Percentiles rank a stretch among this genome's conserved stretches.
Conservation (phyloP, 2,329 filamentous ascomycete genomes). For the Cercospora zeina region DNA sequence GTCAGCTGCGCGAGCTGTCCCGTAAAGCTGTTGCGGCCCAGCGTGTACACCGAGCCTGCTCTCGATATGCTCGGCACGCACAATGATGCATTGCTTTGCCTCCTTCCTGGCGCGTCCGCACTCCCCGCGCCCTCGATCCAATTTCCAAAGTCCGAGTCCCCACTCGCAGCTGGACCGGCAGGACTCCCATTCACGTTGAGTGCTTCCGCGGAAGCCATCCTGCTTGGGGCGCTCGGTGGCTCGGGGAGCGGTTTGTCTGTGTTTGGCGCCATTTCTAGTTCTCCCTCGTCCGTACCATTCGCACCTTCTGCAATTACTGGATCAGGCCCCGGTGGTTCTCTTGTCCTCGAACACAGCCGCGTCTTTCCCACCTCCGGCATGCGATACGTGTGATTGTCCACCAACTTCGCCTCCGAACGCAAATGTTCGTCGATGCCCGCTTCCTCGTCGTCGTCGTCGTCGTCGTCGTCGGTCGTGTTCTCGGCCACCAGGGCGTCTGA, state of each 20-base stretch:
- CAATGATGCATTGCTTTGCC: constrained; percentile 55
- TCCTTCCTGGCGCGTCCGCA: constrained; percentile 37
- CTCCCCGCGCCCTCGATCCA: constrained; percentile 24
- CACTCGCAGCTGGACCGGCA: constrained; percentile 12
- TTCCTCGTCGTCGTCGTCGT: constrained; percentile 38
- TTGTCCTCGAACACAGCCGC: constrained; percentile 39
- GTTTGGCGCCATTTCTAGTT: constrained; percentile 18
- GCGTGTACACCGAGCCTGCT: constrained; percentile 86
- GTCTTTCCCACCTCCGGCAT: constrained; percentile 70
- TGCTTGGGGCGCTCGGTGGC: constrained; percentile 27
- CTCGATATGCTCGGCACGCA: constrained; percentile 62
- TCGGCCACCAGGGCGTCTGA: constrained; percentile 55
- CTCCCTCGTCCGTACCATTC: neutral
- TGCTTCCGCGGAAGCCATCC: constrained; percentile 9
- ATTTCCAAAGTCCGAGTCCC: constrained; percentile 17
- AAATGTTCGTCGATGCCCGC: constrained; percentile 42
- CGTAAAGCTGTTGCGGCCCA: constrained; percentile 88
- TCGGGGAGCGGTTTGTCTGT: constrained; percentile 14
- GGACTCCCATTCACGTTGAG: constrained; percentile 12
- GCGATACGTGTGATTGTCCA: constrained; percentile 72
- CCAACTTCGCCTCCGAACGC: constrained; percentile 49
- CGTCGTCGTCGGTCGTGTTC: constrained; percentile 43
- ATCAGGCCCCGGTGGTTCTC: constrained; percentile 37
- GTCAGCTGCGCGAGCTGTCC: constrained; percentile 92
- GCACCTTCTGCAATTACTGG: neutral